These are phyloP conservation scores for Pythium brassicae DNA, from an alignment of 352 stramenopile species.

Conservation along the genomic window DNA sequence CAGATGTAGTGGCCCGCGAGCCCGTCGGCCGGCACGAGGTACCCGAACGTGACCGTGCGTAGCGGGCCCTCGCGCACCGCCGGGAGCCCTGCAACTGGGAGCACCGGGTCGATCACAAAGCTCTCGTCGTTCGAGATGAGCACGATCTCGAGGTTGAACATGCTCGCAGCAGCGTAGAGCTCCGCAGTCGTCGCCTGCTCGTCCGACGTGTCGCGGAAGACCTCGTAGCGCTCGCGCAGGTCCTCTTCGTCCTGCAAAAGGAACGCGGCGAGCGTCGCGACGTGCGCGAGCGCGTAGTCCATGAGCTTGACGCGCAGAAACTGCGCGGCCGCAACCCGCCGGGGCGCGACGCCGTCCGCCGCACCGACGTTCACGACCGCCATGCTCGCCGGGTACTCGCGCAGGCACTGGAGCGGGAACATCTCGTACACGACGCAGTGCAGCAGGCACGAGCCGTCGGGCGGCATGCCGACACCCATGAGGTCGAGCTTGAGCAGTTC, in stretches of 20 bases:
- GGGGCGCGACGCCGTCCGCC: slow-evolving; percentile 69
- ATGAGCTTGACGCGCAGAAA: slow-evolving; percentile 64
- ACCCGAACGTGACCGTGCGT: slow-evolving; percentile 64
- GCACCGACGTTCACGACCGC: slow-evolving; percentile 77
- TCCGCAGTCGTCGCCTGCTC: slow-evolving; percentile 79
- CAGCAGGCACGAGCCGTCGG: slow-evolving; percentile 75
- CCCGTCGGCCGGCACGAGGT: slow-evolving; percentile 62
- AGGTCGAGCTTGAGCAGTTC: slow-evolving; percentile 56
- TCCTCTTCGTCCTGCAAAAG: slow-evolving; percentile 74
- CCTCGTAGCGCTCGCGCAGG: slow-evolving; percentile 63
- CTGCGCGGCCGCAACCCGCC: slow-evolving; percentile 58
- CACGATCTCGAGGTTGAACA: slow-evolving; percentile 82
- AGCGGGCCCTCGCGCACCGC: slow-evolving; percentile 47
- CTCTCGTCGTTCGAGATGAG: slow-evolving; percentile 78
- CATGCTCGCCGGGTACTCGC: slow-evolving; percentile 68
- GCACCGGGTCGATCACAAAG: slow-evolving; percentile 79
- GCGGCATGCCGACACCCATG: slow-evolving; percentile 74
- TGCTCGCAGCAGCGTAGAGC: slow-evolving; percentile 69
- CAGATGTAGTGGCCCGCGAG: slow-evolving; percentile 81
- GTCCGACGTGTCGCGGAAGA: slow-evolving; percentile 61
- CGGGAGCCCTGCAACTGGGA: slow-evolving; percentile 55
- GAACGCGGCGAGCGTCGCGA: slow-evolving; percentile 50
- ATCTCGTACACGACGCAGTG: slow-evolving; percentile 86
- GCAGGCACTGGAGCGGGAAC: slow-evolving; percentile 74
- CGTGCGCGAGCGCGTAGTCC: slow-evolving; percentile 69